Evolutionary conservation across 202 grass and related monocot genomes (phyloP), one percentile per base, ranked within the genome.

Genomic region (Schoenoplectus tabernaemontani): DNA sequence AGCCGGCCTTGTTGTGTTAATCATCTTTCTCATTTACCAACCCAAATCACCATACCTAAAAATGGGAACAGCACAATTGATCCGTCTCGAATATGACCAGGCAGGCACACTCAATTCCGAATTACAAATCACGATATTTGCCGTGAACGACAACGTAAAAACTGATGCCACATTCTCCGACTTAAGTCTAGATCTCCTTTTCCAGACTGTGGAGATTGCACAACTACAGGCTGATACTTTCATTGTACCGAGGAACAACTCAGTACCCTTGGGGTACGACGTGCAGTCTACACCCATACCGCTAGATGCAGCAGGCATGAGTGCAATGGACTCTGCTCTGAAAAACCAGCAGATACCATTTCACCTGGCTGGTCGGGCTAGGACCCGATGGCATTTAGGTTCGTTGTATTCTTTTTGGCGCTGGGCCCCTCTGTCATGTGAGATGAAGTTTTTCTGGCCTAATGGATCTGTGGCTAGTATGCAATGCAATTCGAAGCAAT

Each of bases 51-150:
- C 90, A 9, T 93, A 85, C 84, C 2, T 96, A 23, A 69, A 80
- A 17, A 48, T 96, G 24, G 56, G 54, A 3, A 3, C 15, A 0
- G 90, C 90, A 0, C 42, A 32, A 13, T 88, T 93, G 13, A 66
- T 70, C 83, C 6, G n/a, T 23, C 83, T 96, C 0, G 72, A 70
- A 8, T 96, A 96, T 81, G 88, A 89, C 83, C 84, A 87, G 66
- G 22, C 26, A 0, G 93, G 90, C 20, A 54, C 75, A 4, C 86
- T 96, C 7, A 77, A 83, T 48, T 80, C 84, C 33, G 60, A 78
- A 83, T n/a, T 91, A 4, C 65, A 79, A 44, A 13, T 86, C 19
- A 56, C 24, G 17, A 82, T 93, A 1, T 44, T 75, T 7, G 90
- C 86, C 4, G 73, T 37, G 36, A 96, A 96, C 81, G 86, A 76